Evolutionary conservation across 2,329 filamentous ascomycete genomes (phyloP), one percentile per base, ranked within the genome.

Genomic region (Capronia americana): DNA sequence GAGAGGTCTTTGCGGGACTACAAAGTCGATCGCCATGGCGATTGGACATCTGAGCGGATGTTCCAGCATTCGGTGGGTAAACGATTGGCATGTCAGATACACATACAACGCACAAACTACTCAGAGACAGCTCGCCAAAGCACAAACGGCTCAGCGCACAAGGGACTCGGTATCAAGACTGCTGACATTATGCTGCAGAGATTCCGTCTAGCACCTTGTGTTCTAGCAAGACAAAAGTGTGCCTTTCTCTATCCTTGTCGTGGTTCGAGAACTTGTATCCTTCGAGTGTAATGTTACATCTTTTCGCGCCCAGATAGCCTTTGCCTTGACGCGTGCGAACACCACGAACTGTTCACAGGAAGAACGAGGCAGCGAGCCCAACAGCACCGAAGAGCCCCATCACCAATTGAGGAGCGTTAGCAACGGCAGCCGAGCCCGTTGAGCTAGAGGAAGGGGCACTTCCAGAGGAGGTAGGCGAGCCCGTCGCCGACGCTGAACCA

Each of bases 381-480:
- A 50, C 56, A n/a, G 61, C 65, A 44, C 30, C 48, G 11, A 67
- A 20, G 23, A 67, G 12, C 12, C 62, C 57, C 32, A 64, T 56
- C 6, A 67, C 26, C 17, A 60, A n/a, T 59, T 56, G 46, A 30
- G 65, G 65, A 17, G 23, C 61, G 26, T 53, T 64, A 11, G 65
- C 61, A 3, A 57, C 44, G 17, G 50, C 65, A 23, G 57, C 61
- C 2, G 59, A 17, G 6, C 60, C 65, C 8, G 60, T 41, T 17
- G 65, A 67, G 57, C 56, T 63, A 6, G 65, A 44, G 4, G 65
- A 61, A 7, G 65, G 26, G 46, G 60, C 65, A 30, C 32, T n/a
- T 8, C 38, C 38, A 20, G 38, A 44, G 17, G 38, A 17, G 38
- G 38, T 44, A 2, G 38, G 38, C 11, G 60, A 63, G n/a, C 24